Evolutionary conservation across 139 green algal genomes (phyloP).

Genomic region (Tetratostichococcus sp.): DNA sequence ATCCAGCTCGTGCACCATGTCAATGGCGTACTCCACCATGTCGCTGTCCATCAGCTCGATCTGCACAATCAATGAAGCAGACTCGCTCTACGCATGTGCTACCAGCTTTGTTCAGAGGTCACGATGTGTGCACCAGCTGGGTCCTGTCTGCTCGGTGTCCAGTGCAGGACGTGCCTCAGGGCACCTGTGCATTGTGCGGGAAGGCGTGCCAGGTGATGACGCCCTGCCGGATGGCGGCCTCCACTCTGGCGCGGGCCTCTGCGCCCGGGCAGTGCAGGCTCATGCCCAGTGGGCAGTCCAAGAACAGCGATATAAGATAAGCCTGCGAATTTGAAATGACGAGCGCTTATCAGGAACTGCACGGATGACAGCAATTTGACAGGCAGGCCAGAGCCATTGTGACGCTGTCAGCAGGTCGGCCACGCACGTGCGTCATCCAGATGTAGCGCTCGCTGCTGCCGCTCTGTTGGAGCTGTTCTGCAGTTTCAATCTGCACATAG

Average conservation of each 20-base stretch:
- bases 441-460: background rate
- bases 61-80: background rate
- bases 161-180: too few relatives aligned
- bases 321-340: conserved; percentile 23
- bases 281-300: conserved; percentile 52
- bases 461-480: background rate
- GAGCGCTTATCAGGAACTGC: background rate
- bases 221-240: conserved; percentile 30
- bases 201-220: conserved; percentile 56
- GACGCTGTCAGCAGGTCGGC: background rate
- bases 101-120: too few relatives aligned
- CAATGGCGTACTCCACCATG: conserved; percentile 36
- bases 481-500: background rate
- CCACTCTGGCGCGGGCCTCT: background rate
- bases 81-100: too few relatives aligned
- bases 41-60: conserved; percentile 39
- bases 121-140: too few relatives aligned
- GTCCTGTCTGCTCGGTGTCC: too few relatives aligned
- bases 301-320: conserved; percentile 50
- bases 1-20: conserved; percentile 51
- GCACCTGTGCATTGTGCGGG: conserved; percentile 54
- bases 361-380: too few relatives aligned
- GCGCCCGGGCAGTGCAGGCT: conserved; percentile 43
- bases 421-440: background rate
- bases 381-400: too few relatives aligned